Base-by-base conservation (phyloP, 2,329 filamentous ascomycete species). In the Aspergillus versicolor region DNA sequence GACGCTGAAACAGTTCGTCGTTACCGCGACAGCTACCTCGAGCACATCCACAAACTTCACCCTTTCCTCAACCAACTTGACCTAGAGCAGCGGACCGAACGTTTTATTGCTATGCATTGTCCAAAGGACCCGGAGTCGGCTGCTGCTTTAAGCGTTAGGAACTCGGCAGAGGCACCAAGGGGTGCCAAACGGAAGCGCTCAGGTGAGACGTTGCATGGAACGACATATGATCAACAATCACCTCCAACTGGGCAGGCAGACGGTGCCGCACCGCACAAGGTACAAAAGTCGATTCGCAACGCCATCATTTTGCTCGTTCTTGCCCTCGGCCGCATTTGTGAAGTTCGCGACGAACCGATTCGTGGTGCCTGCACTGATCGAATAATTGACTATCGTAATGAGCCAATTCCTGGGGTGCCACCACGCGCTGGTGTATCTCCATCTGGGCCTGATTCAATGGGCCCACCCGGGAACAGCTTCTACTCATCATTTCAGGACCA, bases 311-410 rank as follows among this genome's bases (percentile, higher is more conserved):
- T 97, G 2, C 80, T 93, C 4, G 85, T 96, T 1, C 80, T 97
- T 53, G 93, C 93, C 0, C 77, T 99, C 5, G 94, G 94, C 17
- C 92, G 91, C 67, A 89, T 97, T 12, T 93, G 90, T 65, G 73
- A 80, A 58, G 75, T 81, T 58, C 76, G 77, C 44, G 69, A 76
- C 4, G 32, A 43, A 13, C 76, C 78, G 17, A 66, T 88, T 11
- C 82, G 83, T 17, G 79, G 79, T 2, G 79, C 88, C 2, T 81
- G 89, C 7, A 80, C 79, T 15, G 70, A 72, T 37, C 27, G 58
- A 19, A 57, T 52, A 11, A 53, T 61, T 32, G 67, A 68, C 59
- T 72, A 63, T 57, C 70, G 58, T 51, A 64, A 62, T 52, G 67
- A 67, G 56, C 56, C 51, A 22, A 72, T 72, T 32, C 70, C 67